These are phyloP conservation scores for Debaryomycetaceae sp. DNA, from an alignment of 1,139 yeast species.

Conservation along the genomic window DNA sequence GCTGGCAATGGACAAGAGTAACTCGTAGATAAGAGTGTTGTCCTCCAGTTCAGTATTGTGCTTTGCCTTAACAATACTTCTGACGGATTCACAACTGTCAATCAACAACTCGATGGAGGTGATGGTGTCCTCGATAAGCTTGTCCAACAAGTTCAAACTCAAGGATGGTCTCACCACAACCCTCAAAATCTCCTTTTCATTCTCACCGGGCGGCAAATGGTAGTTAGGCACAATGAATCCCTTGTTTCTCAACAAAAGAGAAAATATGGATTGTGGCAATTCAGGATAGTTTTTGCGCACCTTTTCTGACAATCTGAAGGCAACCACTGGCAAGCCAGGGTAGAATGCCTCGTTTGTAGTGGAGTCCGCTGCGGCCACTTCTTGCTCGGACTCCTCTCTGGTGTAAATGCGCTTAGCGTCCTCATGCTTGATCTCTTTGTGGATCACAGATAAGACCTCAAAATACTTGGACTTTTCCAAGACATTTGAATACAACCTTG, in stretches of 20 bases:
- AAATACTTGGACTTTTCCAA: conserved; percentile 64
- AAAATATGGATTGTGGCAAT: conserved; percentile 78
- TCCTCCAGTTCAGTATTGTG: conserved; percentile 18
- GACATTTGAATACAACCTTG: conserved; percentile 62
- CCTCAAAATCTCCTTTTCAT: conserved; percentile 65
- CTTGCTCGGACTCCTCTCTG: conserved; percentile 13
- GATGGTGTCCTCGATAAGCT: conserved; percentile 64
- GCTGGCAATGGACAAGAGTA: conserved; percentile 37
- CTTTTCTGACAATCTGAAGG: conserved; percentile 66
- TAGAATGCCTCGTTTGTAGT: conserved; percentile 49
- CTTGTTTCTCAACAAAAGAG: conserved; percentile 68
- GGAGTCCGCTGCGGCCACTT: too few species aligned
- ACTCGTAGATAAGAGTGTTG: conserved; percentile 23
- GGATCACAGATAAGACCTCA: conserved; percentile 75
- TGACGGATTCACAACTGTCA: conserved; percentile 27
- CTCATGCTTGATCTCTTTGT: conserved; percentile 39
- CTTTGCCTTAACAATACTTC: conserved; percentile 17
- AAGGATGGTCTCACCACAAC: conserved; percentile 78
- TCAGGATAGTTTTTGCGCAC: conserved; percentile 63
- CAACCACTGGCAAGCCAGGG: conserved; percentile 87
- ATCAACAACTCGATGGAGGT: conserved; percentile 53
- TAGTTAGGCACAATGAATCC: conserved; percentile 92
- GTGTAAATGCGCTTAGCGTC: conserved; percentile 19
- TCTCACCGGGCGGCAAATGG: conserved; percentile 64
- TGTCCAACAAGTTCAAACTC: conserved; percentile 67